Evolutionary conservation across 257 asterid species (phyloP).

Genomic region (Capsicum baccatum): DNA sequence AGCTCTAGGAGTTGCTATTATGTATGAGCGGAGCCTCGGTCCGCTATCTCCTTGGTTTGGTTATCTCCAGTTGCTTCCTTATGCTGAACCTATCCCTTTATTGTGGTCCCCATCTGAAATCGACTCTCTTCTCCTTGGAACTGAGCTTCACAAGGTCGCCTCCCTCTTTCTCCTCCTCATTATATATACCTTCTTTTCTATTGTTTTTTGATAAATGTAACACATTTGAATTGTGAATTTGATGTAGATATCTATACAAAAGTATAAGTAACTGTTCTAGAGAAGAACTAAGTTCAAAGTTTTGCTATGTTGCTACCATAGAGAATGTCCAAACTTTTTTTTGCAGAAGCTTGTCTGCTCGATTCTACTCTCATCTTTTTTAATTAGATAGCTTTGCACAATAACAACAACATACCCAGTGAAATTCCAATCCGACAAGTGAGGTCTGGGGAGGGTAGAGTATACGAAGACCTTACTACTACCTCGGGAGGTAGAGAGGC

Average conservation of each 20-base stretch:
- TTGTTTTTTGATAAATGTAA: neutral
- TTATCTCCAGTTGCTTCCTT: slow-evolving; percentile 71
- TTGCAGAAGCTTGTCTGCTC: neutral
- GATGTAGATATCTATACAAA: neutral
- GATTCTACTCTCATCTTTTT: neutral
- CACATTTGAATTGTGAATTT: neutral
- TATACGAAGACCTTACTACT: no score
- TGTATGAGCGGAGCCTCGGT: slow-evolving; percentile 91
- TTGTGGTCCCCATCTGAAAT: slow-evolving; percentile 73
- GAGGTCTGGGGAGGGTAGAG: no score
- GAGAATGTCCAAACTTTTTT: neutral
- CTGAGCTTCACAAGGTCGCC: slow-evolving; percentile 81
- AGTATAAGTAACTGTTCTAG: neutral
- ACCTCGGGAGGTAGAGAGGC: no score
- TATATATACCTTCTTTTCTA: neutral
- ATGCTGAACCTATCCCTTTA: slow-evolving; percentile 78
- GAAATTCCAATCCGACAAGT: no score
- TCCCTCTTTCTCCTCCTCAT: neutral
- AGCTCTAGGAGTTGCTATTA: slow-evolving; percentile 73
- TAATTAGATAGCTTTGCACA: neutral
- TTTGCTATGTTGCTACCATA: neutral
- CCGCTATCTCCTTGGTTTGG: slow-evolving; percentile 76
- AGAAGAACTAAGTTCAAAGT: neutral
- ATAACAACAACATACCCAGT: no score
- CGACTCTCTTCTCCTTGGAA: slow-evolving; percentile 75